Evolutionary conservation across 768 basidiomycete species (phyloP).

Genomic region (Boletellus sp.): DNA sequence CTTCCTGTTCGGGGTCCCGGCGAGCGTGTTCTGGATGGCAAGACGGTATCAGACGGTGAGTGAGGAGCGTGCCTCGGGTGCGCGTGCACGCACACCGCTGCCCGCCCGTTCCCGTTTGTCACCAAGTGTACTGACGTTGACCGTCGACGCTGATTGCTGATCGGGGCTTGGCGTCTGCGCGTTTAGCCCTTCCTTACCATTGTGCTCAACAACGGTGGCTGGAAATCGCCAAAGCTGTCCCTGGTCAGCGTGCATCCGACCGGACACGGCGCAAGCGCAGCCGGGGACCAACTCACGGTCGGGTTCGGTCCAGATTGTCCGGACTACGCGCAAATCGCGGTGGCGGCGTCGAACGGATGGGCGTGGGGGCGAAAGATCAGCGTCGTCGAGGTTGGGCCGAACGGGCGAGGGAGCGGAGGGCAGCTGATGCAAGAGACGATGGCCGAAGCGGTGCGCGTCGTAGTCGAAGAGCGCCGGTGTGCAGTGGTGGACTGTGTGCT

Average conservation of each 20-base stretch:
- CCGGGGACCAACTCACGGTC: constrained; percentile 51
- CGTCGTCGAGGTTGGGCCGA: constrained; percentile 14
- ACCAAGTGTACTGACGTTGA: no score
- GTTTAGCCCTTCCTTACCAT: constrained; percentile 65
- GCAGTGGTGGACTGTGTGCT: constrained; percentile 64
- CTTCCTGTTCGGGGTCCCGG: constrained; percentile 63
- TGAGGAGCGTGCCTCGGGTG: no score
- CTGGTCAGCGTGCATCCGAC: constrained; percentile 63
- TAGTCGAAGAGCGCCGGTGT: constrained; percentile 55
- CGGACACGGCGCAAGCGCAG: constrained; percentile 46
- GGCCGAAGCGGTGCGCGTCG: constrained; percentile 51
- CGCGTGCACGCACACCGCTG: no score
- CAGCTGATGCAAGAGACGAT: constrained; percentile 33
- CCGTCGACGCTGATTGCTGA: no score
- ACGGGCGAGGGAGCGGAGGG: constrained; percentile 19
- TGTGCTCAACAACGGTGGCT: constrained; percentile 69
- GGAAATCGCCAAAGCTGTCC: constrained; percentile 62
- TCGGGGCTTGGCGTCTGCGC: no score
- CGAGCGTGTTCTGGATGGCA: constrained; percentile 71
- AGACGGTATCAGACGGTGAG: constrained; percentile 59
- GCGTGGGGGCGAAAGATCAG: constrained; percentile 48
- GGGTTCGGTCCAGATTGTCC: constrained; percentile 63
- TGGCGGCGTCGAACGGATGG: constrained; percentile 69
- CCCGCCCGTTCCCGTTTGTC: no score
- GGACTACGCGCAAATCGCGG: constrained; percentile 59